Percentiles rank a stretch among this genome's conserved stretches.
Conservation (phyloP, 805 yeast species). For the Candida khao-thaluensis region DNA sequence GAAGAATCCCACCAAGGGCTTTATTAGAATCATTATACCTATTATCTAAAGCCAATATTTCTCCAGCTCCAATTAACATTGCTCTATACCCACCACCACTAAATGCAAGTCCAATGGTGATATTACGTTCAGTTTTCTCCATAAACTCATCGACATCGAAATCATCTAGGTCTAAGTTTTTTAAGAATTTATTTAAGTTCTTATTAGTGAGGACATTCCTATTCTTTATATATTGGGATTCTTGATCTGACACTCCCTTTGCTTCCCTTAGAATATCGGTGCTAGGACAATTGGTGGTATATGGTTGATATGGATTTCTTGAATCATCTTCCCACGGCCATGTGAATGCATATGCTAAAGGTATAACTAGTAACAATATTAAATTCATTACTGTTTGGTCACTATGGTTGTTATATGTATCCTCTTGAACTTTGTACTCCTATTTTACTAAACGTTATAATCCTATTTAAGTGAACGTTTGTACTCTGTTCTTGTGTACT, state of each 20-base stretch:
- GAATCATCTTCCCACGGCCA: constrained; percentile 15
- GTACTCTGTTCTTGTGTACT: no score
- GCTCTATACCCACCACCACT: constrained; percentile 40
- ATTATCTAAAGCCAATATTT: constrained; percentile 38
- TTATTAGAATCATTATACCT: constrained; percentile 27
- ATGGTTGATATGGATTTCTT: constrained; percentile 31
- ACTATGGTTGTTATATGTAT: no score
- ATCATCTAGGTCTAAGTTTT: constrained; percentile 29
- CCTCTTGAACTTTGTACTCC: no score
- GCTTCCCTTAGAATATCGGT: constrained; percentile 29
- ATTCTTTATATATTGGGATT: constrained; percentile 24
- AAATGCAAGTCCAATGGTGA: constrained; percentile 24
- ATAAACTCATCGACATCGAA: constrained; percentile 34
- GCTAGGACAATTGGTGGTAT: constrained; percentile 30
- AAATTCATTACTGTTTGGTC: no score
- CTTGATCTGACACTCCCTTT: constrained; percentile 21
- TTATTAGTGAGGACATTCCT: constrained; percentile 31
- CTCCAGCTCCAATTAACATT: constrained; percentile 43
- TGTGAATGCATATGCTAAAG: not conserved
- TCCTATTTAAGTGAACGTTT: no score
- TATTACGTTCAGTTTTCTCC: constrained; percentile 25
- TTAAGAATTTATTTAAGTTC: constrained; percentile 27
- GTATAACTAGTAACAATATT: not conserved
- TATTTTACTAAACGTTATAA: no score
- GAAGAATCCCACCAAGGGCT: constrained; percentile 43